These are phyloP conservation scores for Lepidium aucheri DNA, from an alignment of 345 rosid species.

Conservation along the genomic window DNA sequence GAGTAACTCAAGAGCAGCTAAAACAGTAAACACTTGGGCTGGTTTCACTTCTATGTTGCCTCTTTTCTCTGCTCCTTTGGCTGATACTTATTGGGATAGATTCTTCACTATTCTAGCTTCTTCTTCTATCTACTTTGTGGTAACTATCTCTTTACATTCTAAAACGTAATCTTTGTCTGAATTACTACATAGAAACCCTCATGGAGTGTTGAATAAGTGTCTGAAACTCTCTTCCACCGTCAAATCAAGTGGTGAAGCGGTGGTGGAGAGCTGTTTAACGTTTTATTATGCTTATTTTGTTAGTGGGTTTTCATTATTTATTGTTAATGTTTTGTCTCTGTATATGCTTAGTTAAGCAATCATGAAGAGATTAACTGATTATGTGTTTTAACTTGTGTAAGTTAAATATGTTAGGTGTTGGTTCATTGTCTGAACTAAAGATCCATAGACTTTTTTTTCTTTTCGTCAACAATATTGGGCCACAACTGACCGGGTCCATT, in stretches of 20 bases:
- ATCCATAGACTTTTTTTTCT: not conserved
- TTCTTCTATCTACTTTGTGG: constrained; percentile 68
- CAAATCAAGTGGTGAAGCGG: not conserved
- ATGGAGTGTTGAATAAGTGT: not conserved
- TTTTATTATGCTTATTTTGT: not conserved
- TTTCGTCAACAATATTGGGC: too few relatives aligned
- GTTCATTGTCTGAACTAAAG: not conserved
- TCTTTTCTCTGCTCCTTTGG: constrained; percentile 66
- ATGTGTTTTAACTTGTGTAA: not conserved
- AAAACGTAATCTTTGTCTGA: too few relatives aligned
- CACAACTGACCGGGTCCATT: too few relatives aligned
- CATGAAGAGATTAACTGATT: not conserved
- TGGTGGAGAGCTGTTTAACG: not conserved
- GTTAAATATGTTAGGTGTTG: not conserved
- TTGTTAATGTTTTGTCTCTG: not conserved
- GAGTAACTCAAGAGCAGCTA: constrained; percentile 89
- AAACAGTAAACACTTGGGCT: constrained; percentile 84
- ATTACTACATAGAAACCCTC: not conserved
- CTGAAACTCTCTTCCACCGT: not conserved
- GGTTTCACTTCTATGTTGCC: constrained; percentile 93
- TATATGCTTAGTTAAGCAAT: not conserved
- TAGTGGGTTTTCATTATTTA: not conserved
- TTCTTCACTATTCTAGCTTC: constrained; percentile 62
- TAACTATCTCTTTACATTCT: constrained; percentile 20
- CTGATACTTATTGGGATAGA: constrained; percentile 78